Evolutionary conservation across 176 grass and related monocot species (phyloP), one percentile per base, ranked within the genome.

Genomic region (Puya raimondii): DNA sequence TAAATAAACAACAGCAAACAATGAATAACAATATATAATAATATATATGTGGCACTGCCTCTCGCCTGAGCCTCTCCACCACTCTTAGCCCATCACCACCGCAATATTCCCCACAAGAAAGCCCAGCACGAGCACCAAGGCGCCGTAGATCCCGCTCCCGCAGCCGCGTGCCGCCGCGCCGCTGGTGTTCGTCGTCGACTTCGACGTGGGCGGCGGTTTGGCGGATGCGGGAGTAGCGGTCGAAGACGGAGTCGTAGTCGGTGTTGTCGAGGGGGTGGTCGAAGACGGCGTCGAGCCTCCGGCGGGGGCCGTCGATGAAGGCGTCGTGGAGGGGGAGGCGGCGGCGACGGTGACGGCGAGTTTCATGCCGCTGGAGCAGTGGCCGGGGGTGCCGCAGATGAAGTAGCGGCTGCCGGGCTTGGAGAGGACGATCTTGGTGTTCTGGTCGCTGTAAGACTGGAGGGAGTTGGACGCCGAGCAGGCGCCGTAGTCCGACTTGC

Each of bases 351-450:
- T 84, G 70, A 92, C 88, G 47, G 81, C 88, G 54, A 96, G 76
- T 74, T 96, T 92, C 92, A 96, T 96, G 66, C 92, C 92, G 51
- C 49, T 21, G 66, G 86, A n/a, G 77, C 92, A 96, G 84, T 92
- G 88, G 13, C 88, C 84, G 7, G 73, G 12, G 17, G 81, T 48
- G 23, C 86, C 86, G 64, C 92, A 96, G 76, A 96, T 83, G 92
- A 96, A 96, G 86, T 96, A 96, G 50, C 88, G 89, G 15, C 79
- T 89, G 21, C 92, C 92, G 8, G 92, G 27, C 57, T 78, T 80
- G 18, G 81, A 74, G 52, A 96, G 92, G 16, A 67, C 66, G 86
- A 96, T 77, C 86, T 83, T 92, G 53, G 84, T 96, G 86, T 87
- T 91, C 79, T 96, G 86, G 65, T 96, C 86, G 69, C 73, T 92